Conservation (phyloP, 2,329 filamentous ascomycete genomes). For the Pestalotiopsis sp. region DNA sequence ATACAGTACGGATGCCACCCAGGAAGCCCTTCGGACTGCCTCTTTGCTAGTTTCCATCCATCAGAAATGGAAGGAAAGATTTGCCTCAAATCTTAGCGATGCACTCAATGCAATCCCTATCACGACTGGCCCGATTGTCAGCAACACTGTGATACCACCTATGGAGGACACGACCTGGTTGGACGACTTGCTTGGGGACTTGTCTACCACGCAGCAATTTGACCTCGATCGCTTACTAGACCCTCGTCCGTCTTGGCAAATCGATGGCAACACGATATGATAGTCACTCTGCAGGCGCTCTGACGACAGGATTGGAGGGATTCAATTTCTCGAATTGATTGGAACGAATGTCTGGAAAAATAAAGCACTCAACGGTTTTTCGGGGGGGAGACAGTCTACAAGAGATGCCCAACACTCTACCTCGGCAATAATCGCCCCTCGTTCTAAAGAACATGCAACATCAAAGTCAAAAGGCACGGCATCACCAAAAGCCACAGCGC, state of each 20-base stretch:
- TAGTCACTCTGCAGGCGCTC: too few relatives aligned
- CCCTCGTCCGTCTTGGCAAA: background rate
- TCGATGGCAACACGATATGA: background rate
- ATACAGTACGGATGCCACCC: slow-evolving; percentile 49
- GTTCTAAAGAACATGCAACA: background rate
- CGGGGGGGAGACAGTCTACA: background rate
- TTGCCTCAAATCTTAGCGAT: background rate
- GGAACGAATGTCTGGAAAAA: too few relatives aligned
- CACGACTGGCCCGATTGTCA: background rate
- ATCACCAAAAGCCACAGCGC: background rate
- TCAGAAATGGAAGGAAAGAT: slow-evolving; percentile 10
- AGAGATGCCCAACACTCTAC: background rate
- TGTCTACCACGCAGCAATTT: background rate
- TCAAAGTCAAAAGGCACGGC: background rate
- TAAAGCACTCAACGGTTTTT: too few relatives aligned
- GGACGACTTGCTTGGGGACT: background rate
- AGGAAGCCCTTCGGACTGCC: slow-evolving; percentile 56
- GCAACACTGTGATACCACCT: background rate
- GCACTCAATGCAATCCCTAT: background rate
- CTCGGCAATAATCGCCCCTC: background rate
- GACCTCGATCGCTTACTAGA: slow-evolving; percentile 1
- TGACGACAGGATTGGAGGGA: too few relatives aligned
- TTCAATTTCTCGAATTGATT: too few relatives aligned
- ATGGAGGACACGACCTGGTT: slow-evolving; percentile 1
- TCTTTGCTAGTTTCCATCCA: slow-evolving; percentile 55